A percentile compares a stretch with the other conserved stretches of the same genome.
Conservation (phyloP, 768 basidiomycete genomes). For the Nevesoporus exiguus region DNA sequence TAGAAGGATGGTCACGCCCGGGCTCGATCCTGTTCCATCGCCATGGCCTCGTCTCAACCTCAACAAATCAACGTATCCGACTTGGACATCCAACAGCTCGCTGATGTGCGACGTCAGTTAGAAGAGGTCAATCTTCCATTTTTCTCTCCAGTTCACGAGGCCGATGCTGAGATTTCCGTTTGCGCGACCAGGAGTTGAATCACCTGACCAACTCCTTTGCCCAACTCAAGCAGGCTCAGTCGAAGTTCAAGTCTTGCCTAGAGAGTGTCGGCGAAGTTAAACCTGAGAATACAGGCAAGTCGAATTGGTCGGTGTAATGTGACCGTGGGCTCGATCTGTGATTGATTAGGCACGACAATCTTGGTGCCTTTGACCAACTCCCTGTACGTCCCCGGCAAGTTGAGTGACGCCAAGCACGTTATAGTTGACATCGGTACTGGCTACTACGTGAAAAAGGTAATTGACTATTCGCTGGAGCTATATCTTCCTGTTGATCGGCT, state of each 20-base stretch:
- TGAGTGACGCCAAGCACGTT: slow-evolving; percentile 79
- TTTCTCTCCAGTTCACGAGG: not conserved
- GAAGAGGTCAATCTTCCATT: slow-evolving; percentile 63
- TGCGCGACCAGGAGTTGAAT: slow-evolving; percentile 68
- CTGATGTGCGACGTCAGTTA: slow-evolving; percentile 86
- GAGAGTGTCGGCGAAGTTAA: slow-evolving; percentile 77
- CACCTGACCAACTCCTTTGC: slow-evolving; percentile 90
- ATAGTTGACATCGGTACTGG: slow-evolving; percentile 96
- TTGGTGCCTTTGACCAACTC: slow-evolving; percentile 93
- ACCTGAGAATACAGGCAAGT: slow-evolving; percentile 58
- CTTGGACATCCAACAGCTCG: slow-evolving; percentile 80
- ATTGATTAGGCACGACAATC: slow-evolving; percentile 69
- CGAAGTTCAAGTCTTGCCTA: slow-evolving; percentile 86
- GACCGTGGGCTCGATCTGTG: not conserved
- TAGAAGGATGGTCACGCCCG: slow-evolving; percentile 3
- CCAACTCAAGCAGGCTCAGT: slow-evolving; percentile 89
- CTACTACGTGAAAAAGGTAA: slow-evolving; percentile 92
- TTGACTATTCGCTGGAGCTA: slow-evolving; percentile 6
- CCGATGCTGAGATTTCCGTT: not conserved
- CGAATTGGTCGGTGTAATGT: not conserved
- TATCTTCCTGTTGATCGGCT: slow-evolving; percentile 1
- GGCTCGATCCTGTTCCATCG: not conserved
- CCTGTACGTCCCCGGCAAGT: slow-evolving; percentile 90
- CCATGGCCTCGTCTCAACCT: slow-evolving; percentile 42
- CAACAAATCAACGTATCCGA: slow-evolving; percentile 80